A percentile compares a stretch with the other conserved stretches of the same genome.
phyloP scores from a whole-genome alignment of 371 early-diverging fungal species.

The Lichtheimia ornata region DNA sequence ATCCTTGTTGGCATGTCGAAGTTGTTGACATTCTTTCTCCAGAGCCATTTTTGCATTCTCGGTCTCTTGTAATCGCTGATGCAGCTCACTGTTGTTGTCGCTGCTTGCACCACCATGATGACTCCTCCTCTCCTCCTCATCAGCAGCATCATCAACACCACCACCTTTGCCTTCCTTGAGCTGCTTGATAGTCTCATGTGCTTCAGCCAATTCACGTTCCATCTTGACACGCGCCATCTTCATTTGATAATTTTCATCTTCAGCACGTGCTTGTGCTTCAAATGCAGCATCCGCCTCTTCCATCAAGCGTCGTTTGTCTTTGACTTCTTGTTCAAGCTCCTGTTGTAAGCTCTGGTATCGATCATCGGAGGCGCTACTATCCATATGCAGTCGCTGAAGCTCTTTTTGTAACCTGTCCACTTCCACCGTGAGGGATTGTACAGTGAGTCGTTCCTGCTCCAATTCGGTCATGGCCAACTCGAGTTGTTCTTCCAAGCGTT shows the following conservation, averaged over 20 bases:
- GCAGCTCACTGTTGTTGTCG: not conserved
- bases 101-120: too few species aligned
- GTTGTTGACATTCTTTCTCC: conserved; percentile 47
- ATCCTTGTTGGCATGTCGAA: conserved; percentile 61
- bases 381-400: conserved; percentile 18
- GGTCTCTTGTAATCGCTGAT: not conserved
- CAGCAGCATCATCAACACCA: not conserved
- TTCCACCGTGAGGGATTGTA: conserved; percentile 21
- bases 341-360: conserved; percentile 23
- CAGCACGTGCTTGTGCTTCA: conserved; percentile 40
- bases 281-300: conserved; percentile 46
- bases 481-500: conserved; percentile 41
- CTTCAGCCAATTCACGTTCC: conserved; percentile 23
- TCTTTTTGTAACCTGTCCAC: conserved; percentile 23
- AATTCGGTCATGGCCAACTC: conserved; percentile 37
- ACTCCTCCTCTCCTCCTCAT: not conserved
- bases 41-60: conserved; percentile 42
- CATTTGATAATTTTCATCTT: conserved; percentile 41
- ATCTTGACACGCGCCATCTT: conserved; percentile 30
- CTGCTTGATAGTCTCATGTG: not conserved
- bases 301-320: conserved; percentile 40
- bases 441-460: conserved; percentile 25
- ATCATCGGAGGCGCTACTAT: conserved; percentile 17
- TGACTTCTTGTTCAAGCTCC: conserved; percentile 36
- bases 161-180: not conserved